Percentiles rank a stretch among this genome's conserved stretches.
Conservation (phyloP, 805 yeast genomes). For the Cyberlindnera mrakii region DNA sequence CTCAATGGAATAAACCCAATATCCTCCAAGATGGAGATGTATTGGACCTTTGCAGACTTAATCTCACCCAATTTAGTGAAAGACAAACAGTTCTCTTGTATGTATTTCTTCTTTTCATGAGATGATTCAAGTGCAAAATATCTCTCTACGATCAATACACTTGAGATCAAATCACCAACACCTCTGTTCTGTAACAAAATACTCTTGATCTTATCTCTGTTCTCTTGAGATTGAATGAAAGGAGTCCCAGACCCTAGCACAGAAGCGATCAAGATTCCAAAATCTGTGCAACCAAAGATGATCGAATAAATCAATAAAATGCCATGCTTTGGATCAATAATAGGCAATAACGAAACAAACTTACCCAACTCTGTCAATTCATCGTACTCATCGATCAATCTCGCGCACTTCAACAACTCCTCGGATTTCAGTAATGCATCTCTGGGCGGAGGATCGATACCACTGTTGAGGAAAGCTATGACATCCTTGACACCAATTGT, state of each 20-base stretch:
- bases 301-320: slow-evolving; percentile 76
- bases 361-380: slow-evolving; percentile 71
- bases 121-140: slow-evolving; percentile 33
- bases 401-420: slow-evolving; percentile 54
- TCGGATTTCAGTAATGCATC: slow-evolving; percentile 34
- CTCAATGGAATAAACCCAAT: slow-evolving; percentile 66
- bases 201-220: slow-evolving; percentile 56
- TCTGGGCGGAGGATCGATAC: slow-evolving; percentile 74
- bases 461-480: slow-evolving; percentile 57
- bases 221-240: slow-evolving; percentile 55
- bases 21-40: slow-evolving; percentile 63
- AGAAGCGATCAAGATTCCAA: slow-evolving; percentile 76
- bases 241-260: slow-evolving; percentile 70
- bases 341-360: slow-evolving; percentile 76
- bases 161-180: slow-evolving; percentile 73
- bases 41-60: slow-evolving; percentile 63
- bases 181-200: slow-evolving; percentile 35
- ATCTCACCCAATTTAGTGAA: slow-evolving; percentile 64
- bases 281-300: slow-evolving; percentile 74
- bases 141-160: slow-evolving; percentile 49
- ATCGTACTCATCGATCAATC: slow-evolving; percentile 51
- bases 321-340: slow-evolving; percentile 77
- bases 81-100: slow-evolving; percentile 56
- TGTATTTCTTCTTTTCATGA: slow-evolving; percentile 33
- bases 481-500: slow-evolving; percentile 83